These are phyloP conservation scores for Starmerella sirachaensis DNA, from an alignment of 805 yeast species.

Conservation along the genomic window DNA sequence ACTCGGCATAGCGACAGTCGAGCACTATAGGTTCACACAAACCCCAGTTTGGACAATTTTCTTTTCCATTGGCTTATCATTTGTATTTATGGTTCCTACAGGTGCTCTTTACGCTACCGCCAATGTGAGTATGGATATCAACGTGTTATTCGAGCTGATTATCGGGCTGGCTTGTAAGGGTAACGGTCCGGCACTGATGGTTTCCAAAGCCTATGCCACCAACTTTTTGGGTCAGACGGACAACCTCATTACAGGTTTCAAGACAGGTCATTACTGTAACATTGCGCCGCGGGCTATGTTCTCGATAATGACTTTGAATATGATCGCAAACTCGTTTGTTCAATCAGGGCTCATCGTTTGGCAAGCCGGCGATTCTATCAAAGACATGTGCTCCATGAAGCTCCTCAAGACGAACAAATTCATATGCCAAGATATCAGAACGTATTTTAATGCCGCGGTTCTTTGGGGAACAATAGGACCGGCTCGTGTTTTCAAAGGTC, in stretches of 20 bases:
- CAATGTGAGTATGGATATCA: conserved; percentile 38
- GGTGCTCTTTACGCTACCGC: conserved; percentile 40
- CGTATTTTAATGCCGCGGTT: conserved; percentile 40
- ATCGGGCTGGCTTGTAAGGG: conserved; percentile 47
- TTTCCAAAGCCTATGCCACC: conserved; percentile 42
- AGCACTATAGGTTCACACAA: conserved; percentile 28
- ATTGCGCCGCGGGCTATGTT: conserved; percentile 49
- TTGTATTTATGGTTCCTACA: conserved; percentile 41
- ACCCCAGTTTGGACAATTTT: conserved; percentile 53
- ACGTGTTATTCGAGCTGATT: conserved; percentile 39
- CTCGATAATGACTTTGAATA: conserved; percentile 33
- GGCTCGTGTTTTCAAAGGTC: conserved; percentile 32
- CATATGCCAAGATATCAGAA: conserved; percentile 30
- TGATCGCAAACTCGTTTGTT: conserved; percentile 22
- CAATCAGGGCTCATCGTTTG: conserved; percentile 27
- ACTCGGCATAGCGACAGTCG: conserved; percentile 38
- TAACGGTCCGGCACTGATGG: conserved; percentile 41
- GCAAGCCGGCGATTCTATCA: conserved; percentile 28
- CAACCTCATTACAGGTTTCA: conserved; percentile 42
- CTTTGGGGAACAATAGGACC: conserved; percentile 39
- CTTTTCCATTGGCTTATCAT: conserved; percentile 40
- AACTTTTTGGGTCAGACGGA: conserved; percentile 56
- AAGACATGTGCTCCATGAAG: conserved; percentile 25
- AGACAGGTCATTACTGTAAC: conserved; percentile 46
- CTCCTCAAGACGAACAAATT: conserved; percentile 26